Evolutionary conservation across 2,329 filamentous ascomycete genomes (phyloP).

Genomic region (Hirsutella minnesotensis): DNA sequence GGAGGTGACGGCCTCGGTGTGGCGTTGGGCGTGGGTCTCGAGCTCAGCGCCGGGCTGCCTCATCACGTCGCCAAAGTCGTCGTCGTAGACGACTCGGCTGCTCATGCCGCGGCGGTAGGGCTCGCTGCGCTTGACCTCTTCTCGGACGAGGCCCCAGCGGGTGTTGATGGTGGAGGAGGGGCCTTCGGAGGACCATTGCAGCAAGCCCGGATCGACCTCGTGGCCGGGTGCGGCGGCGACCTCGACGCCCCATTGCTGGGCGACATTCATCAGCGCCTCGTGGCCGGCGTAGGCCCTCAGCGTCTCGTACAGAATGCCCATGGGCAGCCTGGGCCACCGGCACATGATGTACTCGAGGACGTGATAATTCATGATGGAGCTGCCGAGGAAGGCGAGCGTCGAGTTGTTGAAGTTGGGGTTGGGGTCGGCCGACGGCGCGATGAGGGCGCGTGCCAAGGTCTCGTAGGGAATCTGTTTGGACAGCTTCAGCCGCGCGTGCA

Average conservation of each 20-base stretch:
- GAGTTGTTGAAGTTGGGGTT: slow-evolving; percentile 79
- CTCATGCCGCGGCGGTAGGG: slow-evolving; percentile 54
- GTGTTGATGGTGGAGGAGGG: slow-evolving; percentile 33
- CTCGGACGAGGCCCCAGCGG: slow-evolving; percentile 39
- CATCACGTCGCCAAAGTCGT: slow-evolving; percentile 65
- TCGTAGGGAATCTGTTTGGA: slow-evolving; percentile 72
- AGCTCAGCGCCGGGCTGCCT: slow-evolving; percentile 11
- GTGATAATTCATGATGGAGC: slow-evolving; percentile 78
- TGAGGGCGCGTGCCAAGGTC: slow-evolving; percentile 74
- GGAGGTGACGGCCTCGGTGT: slow-evolving; percentile 57
- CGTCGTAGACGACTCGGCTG: slow-evolving; percentile 68
- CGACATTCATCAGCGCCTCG: slow-evolving; percentile 60
- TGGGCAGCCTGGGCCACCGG: slow-evolving; percentile 82
- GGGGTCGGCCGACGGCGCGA: slow-evolving; percentile 74
- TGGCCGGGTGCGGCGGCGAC: slow-evolving; percentile 72
- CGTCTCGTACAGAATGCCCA: slow-evolving; percentile 75
- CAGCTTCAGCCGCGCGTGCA: slow-evolving; percentile 80
- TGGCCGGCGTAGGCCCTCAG: slow-evolving; percentile 75
- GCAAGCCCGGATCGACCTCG: slow-evolving; percentile 82
- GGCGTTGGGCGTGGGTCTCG: slow-evolving; percentile 45
- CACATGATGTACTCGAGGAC: slow-evolving; percentile 78
- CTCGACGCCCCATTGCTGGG: slow-evolving; percentile 86
- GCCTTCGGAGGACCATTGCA: slow-evolving; percentile 59
- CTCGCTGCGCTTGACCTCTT: slow-evolving; percentile 34
- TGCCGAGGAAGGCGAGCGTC: slow-evolving; percentile 69